Base-by-base conservation (phyloP, 148 eudicot species). In the Diospyros lotus region DNA sequence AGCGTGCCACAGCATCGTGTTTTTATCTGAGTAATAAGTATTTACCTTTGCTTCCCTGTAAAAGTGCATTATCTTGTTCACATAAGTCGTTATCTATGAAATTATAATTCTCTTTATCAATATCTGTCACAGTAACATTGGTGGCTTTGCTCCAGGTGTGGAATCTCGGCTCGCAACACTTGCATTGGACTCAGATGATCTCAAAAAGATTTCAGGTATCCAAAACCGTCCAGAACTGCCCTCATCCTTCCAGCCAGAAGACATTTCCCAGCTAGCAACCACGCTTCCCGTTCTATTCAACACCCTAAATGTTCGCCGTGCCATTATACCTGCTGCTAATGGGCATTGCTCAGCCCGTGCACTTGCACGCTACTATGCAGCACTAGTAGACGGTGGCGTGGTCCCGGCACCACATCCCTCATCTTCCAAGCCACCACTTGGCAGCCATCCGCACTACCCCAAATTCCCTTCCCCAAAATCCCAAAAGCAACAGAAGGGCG, bases 301-400 rank as follows among this genome's bases (percentile, higher is more conserved):
- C 78, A 76, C 93, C 38, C 97, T 95, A 46, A 75, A 83, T 59
- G 83, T 87, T 12, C 97, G 98, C 38, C 98, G 98, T 70, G 94
- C 97, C 69, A 92, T 89, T 45, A 87, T 95, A 71, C 98, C 98
- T 13, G 91, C 98, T 65, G 98, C 98, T 40, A 95, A 95, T 73
- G 91, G 89, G 59, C 98, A 95, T 77, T 95, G 96, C 84, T 95
- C 98, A 44, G 98, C 98, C 38, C 97, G 98, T 80, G 98, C 97
- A 61, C 93, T 95, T 50, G 98, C 98, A 0, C 93, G 98, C 64
- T 95, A 95, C 80, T 95, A 95, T 88, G 97, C 98, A 38, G 77
- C 88, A 53, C 82, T 95, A 68, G 96, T 79, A 39, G 97, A 92
- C 28, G 44, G 71, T 72, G 98, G 97, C 64, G 67, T 62, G 6